Evolutionary conservation across 306 rosid species (phyloP).

Genomic region (Comarum palustre): DNA sequence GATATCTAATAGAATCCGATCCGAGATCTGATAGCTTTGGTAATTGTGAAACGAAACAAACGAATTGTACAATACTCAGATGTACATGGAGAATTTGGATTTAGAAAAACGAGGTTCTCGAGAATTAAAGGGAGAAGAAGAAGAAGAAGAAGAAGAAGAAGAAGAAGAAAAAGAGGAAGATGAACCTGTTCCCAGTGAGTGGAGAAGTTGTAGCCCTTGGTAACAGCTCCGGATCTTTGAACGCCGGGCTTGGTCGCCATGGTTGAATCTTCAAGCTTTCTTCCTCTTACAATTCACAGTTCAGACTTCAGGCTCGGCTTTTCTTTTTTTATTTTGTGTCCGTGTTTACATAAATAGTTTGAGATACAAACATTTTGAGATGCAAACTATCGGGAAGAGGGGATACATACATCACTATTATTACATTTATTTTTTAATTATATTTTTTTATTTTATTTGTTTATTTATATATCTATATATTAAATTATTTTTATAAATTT

Average conservation of each 20-base stretch:
- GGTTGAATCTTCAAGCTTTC: not conserved
- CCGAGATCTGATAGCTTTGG: constrained; percentile 25
- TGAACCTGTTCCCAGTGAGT: constrained; percentile 88
- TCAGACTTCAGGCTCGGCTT: too few relatives aligned
- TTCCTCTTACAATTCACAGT: not conserved
- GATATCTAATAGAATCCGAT: not conserved
- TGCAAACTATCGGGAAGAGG: too few relatives aligned
- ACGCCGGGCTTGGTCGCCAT: constrained; percentile 42
- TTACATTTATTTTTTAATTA: too few relatives aligned
- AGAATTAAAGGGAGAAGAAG: not conserved
- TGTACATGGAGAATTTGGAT: not conserved
- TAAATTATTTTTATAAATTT: too few relatives aligned
- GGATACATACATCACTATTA: too few relatives aligned
- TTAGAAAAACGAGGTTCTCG: not conserved
- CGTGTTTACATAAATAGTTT: too few relatives aligned
- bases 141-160: constrained; percentile 5
- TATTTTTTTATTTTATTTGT: too few relatives aligned
- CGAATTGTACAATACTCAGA: not conserved
- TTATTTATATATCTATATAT: too few relatives aligned
- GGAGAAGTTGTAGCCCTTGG: constrained; percentile 88
- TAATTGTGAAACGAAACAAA: not conserved
- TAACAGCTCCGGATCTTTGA: constrained; percentile 75
- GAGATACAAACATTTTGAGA: too few relatives aligned
- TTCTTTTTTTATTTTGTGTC: too few relatives aligned
- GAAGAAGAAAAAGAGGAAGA: not conserved